Conservation (phyloP, 768 basidiomycete genomes). For the Mrakia blollopis region DNA sequence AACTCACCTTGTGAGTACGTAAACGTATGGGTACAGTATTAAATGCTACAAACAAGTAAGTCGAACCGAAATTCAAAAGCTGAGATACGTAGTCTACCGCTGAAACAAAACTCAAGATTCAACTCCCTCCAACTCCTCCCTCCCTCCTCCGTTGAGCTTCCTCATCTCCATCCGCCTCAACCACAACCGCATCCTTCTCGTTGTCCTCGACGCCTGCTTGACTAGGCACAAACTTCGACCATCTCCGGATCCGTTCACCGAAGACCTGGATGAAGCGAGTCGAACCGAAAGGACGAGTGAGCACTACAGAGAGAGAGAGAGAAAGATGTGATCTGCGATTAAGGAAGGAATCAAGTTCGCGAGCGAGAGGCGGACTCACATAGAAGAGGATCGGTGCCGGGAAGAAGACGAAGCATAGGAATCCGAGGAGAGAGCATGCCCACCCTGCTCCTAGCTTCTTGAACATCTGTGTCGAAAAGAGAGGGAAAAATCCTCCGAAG, state of each 20-base stretch:
- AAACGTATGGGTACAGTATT: constrained; percentile 39
- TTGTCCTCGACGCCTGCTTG: background rate
- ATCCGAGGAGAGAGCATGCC: constrained; percentile 17
- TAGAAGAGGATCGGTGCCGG: constrained; percentile 28
- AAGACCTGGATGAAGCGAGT: background rate
- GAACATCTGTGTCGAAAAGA: constrained; percentile 27
- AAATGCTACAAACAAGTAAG: no score
- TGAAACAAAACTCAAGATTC: no score
- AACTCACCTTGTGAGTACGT: constrained; percentile 48
- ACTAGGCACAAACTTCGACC: constrained; percentile 7
- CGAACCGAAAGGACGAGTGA: background rate
- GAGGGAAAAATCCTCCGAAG: constrained; percentile 18
- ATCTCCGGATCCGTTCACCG: constrained; percentile 21
- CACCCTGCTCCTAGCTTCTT: constrained; percentile 23
- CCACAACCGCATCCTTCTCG: background rate
- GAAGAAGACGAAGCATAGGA: constrained; percentile 28
- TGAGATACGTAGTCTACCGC: no score
- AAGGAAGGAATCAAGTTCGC: no score
- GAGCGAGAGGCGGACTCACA: constrained; percentile 5
- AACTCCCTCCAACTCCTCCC: no score
- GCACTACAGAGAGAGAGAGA: background rate
- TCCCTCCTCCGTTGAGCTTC: no score
- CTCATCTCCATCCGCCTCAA: no score
- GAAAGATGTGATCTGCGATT: no score
- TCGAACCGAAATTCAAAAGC: no score